phyloP scores from a whole-genome alignment of 352 stramenopile genomes.

The Phytophthora pisi region DNA sequence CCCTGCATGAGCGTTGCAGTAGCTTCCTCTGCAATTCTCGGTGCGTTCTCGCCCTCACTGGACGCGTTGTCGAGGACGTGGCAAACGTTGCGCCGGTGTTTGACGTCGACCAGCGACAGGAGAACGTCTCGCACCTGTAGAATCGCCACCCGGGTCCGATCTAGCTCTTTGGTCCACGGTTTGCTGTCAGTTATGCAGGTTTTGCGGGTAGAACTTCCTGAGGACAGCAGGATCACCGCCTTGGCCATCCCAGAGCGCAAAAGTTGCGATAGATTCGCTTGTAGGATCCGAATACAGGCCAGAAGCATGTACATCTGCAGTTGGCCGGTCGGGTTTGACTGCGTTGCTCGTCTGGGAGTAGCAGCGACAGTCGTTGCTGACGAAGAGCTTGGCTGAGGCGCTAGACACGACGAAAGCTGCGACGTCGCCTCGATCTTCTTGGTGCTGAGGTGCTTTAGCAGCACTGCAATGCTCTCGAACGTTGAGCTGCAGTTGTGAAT shows the following conservation, averaged over 20 bases:
- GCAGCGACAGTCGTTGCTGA: neutral
- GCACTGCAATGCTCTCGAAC: constrained; percentile 41
- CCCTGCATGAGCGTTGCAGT: constrained; percentile 74
- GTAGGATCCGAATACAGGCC: constrained; percentile 69
- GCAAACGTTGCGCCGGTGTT: constrained; percentile 27
- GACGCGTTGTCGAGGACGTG: constrained; percentile 20
- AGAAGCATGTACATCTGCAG: constrained; percentile 73
- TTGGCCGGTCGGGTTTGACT: constrained; percentile 1
- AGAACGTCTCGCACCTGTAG: constrained; percentile 43
- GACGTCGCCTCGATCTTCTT: constrained; percentile 40
- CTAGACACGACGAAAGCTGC: constrained; percentile 16
- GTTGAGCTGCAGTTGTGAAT: constrained; percentile 56
- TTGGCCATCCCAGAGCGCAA: constrained; percentile 62
- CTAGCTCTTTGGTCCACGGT: constrained; percentile 24
- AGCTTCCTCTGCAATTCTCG: constrained; percentile 47
- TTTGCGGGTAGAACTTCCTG: neutral
- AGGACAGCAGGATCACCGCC: constrained; percentile 33
- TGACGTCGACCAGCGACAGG: constrained; percentile 44
- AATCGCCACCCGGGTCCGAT: constrained; percentile 21
- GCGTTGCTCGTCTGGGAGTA: constrained; percentile 10
- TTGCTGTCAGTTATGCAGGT: constrained; percentile 2
- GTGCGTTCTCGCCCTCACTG: constrained; percentile 28
- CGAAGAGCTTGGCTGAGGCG: neutral
- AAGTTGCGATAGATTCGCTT: constrained; percentile 78
- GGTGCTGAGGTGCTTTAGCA: constrained; percentile 51